Conservation (phyloP, 176 grass and related monocot genomes). For the Avena sativa region DNA sequence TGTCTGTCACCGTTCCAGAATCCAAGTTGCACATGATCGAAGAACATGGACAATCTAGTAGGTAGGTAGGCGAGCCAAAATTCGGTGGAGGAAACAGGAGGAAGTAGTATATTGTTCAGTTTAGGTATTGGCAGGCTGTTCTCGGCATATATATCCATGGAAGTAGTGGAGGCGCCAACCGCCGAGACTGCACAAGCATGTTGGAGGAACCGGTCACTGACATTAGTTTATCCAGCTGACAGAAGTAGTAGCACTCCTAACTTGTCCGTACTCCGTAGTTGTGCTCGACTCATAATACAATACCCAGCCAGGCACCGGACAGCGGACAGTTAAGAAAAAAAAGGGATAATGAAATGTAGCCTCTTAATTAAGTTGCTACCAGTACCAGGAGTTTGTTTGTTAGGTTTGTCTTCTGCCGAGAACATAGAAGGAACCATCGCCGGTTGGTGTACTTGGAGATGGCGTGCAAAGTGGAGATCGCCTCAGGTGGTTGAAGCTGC, state of each 20-base stretch:
- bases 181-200: neutral
- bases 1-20: neutral
- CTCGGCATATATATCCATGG: neutral
- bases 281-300: neutral
- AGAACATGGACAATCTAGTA: neutral
- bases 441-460: neutral
- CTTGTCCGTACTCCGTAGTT: neutral
- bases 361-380: neutral
- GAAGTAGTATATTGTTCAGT: neutral
- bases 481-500: neutral
- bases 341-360: neutral
- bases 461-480: slow-evolving; percentile 37
- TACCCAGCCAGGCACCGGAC: neutral
- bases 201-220: neutral
- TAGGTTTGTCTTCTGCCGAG: neutral
- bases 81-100: neutral
- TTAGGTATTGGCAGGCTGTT: neutral
- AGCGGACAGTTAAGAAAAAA: no score
- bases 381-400: neutral
- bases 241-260: neutral
- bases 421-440: slow-evolving; percentile 1
- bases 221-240: neutral
- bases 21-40: slow-evolving; percentile 14
- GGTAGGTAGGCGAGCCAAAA: slow-evolving; percentile 20
- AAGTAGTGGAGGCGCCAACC: neutral